Evolutionary conservation across 306 rosid genomes (phyloP).

Genomic region (Fagus sylvatica): DNA sequence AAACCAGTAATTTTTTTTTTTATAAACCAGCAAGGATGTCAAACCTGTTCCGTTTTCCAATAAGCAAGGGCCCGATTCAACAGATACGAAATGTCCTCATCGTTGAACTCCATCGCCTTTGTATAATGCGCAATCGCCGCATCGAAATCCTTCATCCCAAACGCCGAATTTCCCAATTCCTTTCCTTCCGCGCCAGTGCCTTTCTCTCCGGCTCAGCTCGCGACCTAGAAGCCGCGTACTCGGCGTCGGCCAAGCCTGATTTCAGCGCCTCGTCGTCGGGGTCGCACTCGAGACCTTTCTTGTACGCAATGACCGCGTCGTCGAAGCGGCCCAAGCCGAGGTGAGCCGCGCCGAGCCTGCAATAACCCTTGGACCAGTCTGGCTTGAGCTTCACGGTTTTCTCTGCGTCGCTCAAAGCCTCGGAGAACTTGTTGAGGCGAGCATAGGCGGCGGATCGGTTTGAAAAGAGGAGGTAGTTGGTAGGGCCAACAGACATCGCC

Average conservation of each 20-base stretch:
- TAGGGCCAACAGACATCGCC: constrained; percentile 66
- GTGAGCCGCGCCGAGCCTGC: constrained; percentile 90
- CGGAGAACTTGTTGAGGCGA: constrained; percentile 54
- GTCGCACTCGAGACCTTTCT: constrained; percentile 81
- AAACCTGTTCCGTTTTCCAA: constrained; percentile 88
- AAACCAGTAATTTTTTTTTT: too few relatives aligned
- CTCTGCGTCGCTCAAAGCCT: constrained; percentile 74
- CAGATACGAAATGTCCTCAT: constrained; percentile 70
- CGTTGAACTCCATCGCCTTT: constrained; percentile 77
- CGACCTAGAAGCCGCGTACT: constrained; percentile 47
- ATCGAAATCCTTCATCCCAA: constrained; percentile 86
- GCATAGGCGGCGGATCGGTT: constrained; percentile 95
- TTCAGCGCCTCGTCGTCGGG: constrained; percentile 71
- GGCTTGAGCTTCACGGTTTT: constrained; percentile 88
- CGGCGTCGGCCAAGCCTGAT: constrained; percentile 66
- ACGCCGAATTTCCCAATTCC: constrained; percentile 86
- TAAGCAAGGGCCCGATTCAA: constrained; percentile 87
- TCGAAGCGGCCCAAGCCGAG: constrained; percentile 55
- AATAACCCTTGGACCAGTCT: constrained; percentile 83
- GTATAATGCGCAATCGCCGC: constrained; percentile 76
- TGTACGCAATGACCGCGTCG: constrained; percentile 68
- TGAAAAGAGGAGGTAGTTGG: constrained; percentile 88
- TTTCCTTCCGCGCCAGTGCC: constrained; percentile 74
- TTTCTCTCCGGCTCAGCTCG: constrained; percentile 55
- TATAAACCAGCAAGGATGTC: too few relatives aligned